These are phyloP conservation scores for Trichoderma reesei DNA, from an alignment of 495 filamentous ascomycete genomes.

Conservation along the genomic window DNA sequence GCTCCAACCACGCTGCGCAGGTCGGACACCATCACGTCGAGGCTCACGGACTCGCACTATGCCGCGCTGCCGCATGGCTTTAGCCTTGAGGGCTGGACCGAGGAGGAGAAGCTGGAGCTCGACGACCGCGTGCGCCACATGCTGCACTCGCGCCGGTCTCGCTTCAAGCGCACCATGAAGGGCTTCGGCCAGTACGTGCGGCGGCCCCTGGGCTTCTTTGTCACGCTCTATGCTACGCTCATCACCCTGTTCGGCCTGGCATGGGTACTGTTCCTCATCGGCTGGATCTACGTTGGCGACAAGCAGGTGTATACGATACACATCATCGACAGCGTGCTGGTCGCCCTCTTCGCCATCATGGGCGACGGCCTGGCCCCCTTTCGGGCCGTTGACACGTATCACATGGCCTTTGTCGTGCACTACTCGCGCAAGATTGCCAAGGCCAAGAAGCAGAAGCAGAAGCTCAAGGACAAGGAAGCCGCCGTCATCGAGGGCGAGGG, in stretches of 20 bases:
- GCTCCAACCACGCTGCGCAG: conserved; percentile 13
- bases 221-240: conserved; percentile 69
- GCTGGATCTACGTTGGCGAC: conserved; percentile 75
- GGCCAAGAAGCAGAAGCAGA: conserved; percentile 6
- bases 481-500: conserved; percentile 10
- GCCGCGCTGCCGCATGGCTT: conserved; percentile 56
- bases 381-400: conserved; percentile 68
- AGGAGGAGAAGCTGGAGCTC: conserved; percentile 57
- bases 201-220: conserved; percentile 64
- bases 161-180: conserved; percentile 64
- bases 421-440: conserved; percentile 17
- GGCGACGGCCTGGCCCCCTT: conserved; percentile 72
- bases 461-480: neutral
- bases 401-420: conserved; percentile 61
- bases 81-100: conserved; percentile 56
- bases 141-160: conserved; percentile 65
- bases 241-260: conserved; percentile 73
- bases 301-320: conserved; percentile 60
- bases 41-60: conserved; percentile 36
- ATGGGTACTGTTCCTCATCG: conserved; percentile 79
- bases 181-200: conserved; percentile 65
- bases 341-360: conserved; percentile 67
- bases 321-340: conserved; percentile 66
- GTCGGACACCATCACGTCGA: conserved; percentile 33
- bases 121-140: conserved; percentile 78